phyloP scores from a whole-genome alignment of 2,329 filamentous ascomycete species.

The Harringtonia lauricola region DNA sequence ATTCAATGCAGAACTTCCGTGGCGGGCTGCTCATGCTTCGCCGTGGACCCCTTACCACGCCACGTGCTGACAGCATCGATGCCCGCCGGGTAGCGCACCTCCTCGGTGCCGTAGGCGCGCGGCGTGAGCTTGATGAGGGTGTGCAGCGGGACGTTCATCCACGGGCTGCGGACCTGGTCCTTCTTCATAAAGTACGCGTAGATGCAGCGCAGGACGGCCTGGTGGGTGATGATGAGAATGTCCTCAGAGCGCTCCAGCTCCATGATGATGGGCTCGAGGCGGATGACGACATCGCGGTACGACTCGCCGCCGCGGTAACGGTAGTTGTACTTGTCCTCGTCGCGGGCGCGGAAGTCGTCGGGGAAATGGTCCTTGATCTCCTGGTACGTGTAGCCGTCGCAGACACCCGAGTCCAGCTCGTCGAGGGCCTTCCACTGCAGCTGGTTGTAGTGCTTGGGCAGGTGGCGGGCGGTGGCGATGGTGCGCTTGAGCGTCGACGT shows the following conservation, averaged over 20 bases:
- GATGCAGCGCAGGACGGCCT: conserved; percentile 92
- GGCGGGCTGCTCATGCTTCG: conserved; percentile 65
- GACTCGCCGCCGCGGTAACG: conserved; percentile 94
- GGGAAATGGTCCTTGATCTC: conserved; percentile 87
- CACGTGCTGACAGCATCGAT: conserved; percentile 96
- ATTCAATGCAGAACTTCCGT: conserved; percentile 16
- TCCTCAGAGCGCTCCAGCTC: conserved; percentile 93
- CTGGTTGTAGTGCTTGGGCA: conserved; percentile 77
- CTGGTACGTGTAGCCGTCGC: conserved; percentile 91
- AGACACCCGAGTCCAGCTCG: conserved; percentile 92
- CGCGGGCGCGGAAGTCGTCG: conserved; percentile 88
- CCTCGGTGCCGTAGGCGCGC: conserved; percentile 84
- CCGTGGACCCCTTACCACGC: conserved; percentile 85
- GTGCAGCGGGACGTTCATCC: conserved; percentile 97
- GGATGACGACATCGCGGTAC: conserved; percentile 92
- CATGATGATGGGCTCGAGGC: conserved; percentile 98
- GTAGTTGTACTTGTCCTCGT: conserved; percentile 99
- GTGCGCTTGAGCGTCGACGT: conserved; percentile 63
- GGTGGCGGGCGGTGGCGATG: conserved; percentile 78
- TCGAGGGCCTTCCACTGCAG: conserved; percentile 98
- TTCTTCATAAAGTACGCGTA: conserved; percentile 99
- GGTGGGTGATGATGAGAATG: conserved; percentile 95
- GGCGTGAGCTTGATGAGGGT: conserved; percentile 95
- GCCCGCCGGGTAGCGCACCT: conserved; percentile 77
- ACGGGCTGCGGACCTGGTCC: conserved; percentile 82